phyloP scores from a whole-genome alignment of 257 asterid genomes.

The Solanum etuberosum region DNA sequence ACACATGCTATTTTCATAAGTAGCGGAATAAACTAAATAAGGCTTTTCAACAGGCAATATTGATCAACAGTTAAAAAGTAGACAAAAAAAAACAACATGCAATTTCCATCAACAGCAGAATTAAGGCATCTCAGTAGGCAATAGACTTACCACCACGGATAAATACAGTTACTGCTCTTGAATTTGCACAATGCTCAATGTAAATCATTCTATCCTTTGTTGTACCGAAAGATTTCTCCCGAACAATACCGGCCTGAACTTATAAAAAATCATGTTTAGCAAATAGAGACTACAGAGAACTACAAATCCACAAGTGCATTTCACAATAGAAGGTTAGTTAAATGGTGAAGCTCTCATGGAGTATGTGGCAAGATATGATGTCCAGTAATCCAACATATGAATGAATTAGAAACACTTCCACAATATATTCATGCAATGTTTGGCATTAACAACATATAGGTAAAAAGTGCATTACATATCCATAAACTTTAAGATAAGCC shows the following conservation, averaged over 20 bases:
- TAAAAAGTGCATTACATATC: background rate
- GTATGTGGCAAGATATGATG: background rate
- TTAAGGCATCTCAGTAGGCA: background rate
- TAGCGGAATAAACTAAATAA: background rate
- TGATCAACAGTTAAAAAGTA: background rate
- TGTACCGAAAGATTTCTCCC: slow-evolving; percentile 91
- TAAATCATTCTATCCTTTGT: slow-evolving; percentile 95
- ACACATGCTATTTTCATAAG: background rate
- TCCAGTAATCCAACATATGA: background rate
- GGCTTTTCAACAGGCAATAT: background rate
- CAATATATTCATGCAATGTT: background rate
- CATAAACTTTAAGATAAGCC: background rate
- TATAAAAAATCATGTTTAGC: background rate
- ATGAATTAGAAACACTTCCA: background rate
- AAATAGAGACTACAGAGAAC: background rate
- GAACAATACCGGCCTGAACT: slow-evolving; percentile 85
- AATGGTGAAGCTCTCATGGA: background rate
- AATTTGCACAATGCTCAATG: slow-evolving; percentile 97
- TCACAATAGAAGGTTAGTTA: background rate
- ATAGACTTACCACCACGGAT: slow-evolving; percentile 87
- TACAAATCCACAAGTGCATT: background rate
- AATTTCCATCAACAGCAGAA: background rate
- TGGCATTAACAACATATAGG: background rate
- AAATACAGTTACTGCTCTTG: slow-evolving; percentile 92
- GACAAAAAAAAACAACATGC: background rate